phyloP scores from a whole-genome alignment of 768 basidiomycete species.

The Thelephora aurantiotincta region DNA sequence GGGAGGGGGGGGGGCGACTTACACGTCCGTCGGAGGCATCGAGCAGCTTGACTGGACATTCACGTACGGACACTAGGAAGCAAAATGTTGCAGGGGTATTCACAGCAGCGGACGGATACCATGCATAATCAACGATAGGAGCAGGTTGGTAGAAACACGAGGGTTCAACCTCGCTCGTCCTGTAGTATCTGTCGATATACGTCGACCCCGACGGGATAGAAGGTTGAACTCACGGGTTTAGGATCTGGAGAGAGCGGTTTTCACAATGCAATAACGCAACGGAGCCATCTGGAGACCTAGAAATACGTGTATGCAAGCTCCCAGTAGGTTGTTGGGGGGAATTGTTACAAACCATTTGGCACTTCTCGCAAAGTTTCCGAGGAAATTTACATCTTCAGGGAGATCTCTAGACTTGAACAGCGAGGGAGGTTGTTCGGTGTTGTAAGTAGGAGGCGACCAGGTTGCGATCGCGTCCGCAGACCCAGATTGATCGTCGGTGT shows the following conservation, averaged over 20 bases:
- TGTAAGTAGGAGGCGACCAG: slow-evolving; percentile 21
- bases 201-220: slow-evolving; percentile 1
- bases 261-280: slow-evolving; percentile 57
- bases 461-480: not conserved
- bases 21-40: slow-evolving; percentile 73
- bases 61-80: slow-evolving; percentile 72
- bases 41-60: slow-evolving; percentile 73
- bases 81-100: slow-evolving; percentile 55
- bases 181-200: not conserved
- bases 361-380: slow-evolving; percentile 36
- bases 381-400: slow-evolving; percentile 11
- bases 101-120: slow-evolving; percentile 71
- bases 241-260: slow-evolving; percentile 46
- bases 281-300: slow-evolving; percentile 68
- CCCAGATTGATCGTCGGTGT: too few relatives aligned
- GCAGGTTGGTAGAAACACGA: slow-evolving; percentile 35
- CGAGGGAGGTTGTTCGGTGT: slow-evolving; percentile 11
- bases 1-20: slow-evolving; percentile 10
- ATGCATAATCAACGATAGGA: slow-evolving; percentile 64
- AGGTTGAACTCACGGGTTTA: slow-evolving; percentile 27
- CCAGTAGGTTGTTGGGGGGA: not conserved
- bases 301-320: not conserved
- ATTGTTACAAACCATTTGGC: slow-evolving; percentile 36
- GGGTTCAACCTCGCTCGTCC: not conserved
- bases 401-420: slow-evolving; percentile 5